These are phyloP conservation scores for Rugonectria rugulosa DNA, from an alignment of 2,329 filamentous ascomycete genomes.

Conservation along the genomic window DNA sequence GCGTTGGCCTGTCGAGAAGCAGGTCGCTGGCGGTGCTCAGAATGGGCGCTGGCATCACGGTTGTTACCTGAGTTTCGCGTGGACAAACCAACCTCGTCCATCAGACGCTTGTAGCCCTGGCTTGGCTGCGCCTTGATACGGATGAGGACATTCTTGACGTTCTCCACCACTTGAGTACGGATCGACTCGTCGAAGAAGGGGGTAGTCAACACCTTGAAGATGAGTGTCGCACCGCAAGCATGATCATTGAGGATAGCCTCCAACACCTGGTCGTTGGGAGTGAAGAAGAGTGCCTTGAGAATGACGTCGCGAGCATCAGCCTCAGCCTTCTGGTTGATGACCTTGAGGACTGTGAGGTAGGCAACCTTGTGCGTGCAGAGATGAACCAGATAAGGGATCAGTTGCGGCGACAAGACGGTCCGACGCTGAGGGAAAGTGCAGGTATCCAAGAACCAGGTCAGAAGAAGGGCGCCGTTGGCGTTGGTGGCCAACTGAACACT, in stretches of 20 bases:
- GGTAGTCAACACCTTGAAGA: constrained; percentile 98
- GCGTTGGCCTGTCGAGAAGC: constrained; percentile 61
- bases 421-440: constrained; percentile 94
- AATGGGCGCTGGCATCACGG: constrained; percentile 53
- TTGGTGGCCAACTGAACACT: constrained; percentile 97
- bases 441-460: constrained; percentile 98
- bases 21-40: constrained; percentile 63
- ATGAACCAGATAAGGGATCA: constrained; percentile 92
- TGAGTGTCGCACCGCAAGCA: constrained; percentile 89
- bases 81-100: constrained; percentile 97
- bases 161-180: constrained; percentile 86
- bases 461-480: constrained; percentile 88
- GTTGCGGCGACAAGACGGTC: constrained; percentile 87
- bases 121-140: constrained; percentile 92
- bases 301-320: constrained; percentile 90
- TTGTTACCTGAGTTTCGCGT: constrained; percentile 60
- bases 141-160: constrained; percentile 86
- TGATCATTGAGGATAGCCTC: constrained; percentile 93
- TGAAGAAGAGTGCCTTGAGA: constrained; percentile 91
- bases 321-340: constrained; percentile 97
- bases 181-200: constrained; percentile 96
- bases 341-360: constrained; percentile 95
- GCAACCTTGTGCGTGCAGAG: constrained; percentile 99
- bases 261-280: constrained; percentile 81
- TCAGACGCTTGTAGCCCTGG: constrained; percentile 96